Evolutionary conservation across 192 early-diverging fungal genomes (phyloP), one percentile per base, ranked within the genome.

Genomic region (Backusella parvicylindrica): DNA sequence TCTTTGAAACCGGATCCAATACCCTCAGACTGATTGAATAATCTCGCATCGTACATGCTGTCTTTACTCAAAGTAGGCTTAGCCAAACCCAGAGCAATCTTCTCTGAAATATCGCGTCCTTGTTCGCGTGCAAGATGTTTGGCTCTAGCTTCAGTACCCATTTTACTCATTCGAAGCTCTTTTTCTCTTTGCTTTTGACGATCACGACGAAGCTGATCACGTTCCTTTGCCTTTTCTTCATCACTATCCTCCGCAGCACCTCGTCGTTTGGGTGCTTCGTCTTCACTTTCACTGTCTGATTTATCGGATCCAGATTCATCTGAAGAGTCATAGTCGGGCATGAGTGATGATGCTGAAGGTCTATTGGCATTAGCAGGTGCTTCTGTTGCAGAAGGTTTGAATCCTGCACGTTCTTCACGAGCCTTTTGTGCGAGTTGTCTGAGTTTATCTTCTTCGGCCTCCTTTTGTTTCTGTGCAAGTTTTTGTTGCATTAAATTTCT

Each of bases 51-150:
- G 78, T 92, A 98, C 91, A 98, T 86, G 60, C 93, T 91, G 64
- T 99, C 98, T 79, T 92, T 92, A 41, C 92, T 89, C 33, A 88
- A 77, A 3, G 98, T 91, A 7, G 97, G 98, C 72, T 97, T 94
- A 28, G 96, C 97, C 69, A 98, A 83, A 26, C 98, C 98, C 64
- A 99, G 87, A 0, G 98, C 98, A 68, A 99, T 94, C 82, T 97
- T 99, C 85, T 99, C 98, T 0, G 97, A 99, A 69, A 99, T 96
- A 86, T 99, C 98, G 79, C 98, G 91, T 2, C 91, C 90, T 77
- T 93, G 88, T 32, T 87, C 79, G 36, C 89, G 86, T 37, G 88
- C 89, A 71, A 92, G 73, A 33, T 91, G 84, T 78, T 94, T 94
- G 23, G 93, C 94, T 78, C 92, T 93, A 31, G 93, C 89, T 73